Base-by-base conservation (phyloP, 139 green algal genomes). In the Picochlorum sp. region DNA sequence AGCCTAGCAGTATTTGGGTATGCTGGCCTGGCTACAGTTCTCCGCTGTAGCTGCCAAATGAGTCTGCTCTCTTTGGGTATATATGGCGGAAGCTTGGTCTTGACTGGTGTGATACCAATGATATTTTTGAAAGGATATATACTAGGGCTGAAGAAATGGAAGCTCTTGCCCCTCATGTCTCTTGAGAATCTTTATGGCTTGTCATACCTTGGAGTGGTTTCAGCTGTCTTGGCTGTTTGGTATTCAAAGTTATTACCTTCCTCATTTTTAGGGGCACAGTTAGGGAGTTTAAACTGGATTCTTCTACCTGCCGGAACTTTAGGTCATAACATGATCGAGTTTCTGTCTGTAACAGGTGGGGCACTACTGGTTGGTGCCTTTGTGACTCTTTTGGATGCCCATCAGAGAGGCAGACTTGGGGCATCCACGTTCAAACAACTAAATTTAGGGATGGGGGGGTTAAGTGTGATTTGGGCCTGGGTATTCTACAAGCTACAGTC, bases 351-450 rank as follows among this genome's bases (percentile, higher is more conserved):
- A n/a, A n/a, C n/a, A n/a, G n/a, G n/a, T 14, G 76, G 77, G 44
- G 73, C 66, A 8, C 16, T 71, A 16, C 43, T 84, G 33, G 44
- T 55, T 0, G 65, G 37, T 9, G 35, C 54, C 22, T 67, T 65
- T n/a, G 60, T 44, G 40, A 67, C 69, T 16, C 61, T 81, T 9
- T 65, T 65, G 30, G 75, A 85, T 55, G 78, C 78, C 2, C 59
- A 68, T 3, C 49, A 66, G 9, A 61, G 78, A 4, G 63, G 59
- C 5, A 68, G 78, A 24, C 60, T 85, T 20, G 69, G 69, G 1
- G 78, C 76, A 3, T 71, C 57, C 51, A 85, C 78, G 25, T 85
- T 85, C 60, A 78, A 69, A 36, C 36, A 47, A 14, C 66, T 81
- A 22, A 81, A 81, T 61, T 56, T 69, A 20, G 74, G 72, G 49